Evolutionary conservation across 352 stramenopile genomes (phyloP).

Genomic region (Poterioochromonas sp.): DNA sequence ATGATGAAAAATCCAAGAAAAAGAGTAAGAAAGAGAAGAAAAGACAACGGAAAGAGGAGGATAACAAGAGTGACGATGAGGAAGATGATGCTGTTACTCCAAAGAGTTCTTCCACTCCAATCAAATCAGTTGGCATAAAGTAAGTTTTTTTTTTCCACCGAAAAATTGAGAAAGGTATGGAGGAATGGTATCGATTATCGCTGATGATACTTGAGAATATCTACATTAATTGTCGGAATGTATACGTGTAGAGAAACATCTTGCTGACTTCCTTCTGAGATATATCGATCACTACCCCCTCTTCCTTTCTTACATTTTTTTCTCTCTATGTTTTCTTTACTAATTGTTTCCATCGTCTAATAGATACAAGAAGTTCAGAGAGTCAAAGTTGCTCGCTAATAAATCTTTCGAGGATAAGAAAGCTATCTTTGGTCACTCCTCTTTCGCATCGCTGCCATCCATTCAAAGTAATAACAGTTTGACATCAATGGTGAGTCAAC

Average conservation of each 20-base stretch:
- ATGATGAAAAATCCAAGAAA: slow-evolving; percentile 3
- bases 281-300: neutral
- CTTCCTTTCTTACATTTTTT: neutral
- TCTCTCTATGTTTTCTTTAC: neutral
- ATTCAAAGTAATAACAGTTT: too few species aligned
- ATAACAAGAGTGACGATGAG: neutral
- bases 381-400: neutral
- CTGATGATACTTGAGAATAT: neutral
- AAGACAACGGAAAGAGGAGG: slow-evolving; percentile 3
- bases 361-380: neutral
- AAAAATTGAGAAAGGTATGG: neutral
- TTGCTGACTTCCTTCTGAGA: slow-evolving; percentile 7
- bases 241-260: neutral
- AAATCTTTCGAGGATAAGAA: neutral
- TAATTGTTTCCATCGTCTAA: too few species aligned
- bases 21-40: slow-evolving; percentile 30
- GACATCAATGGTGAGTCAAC: too few species aligned
- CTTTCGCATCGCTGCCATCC: too few species aligned
- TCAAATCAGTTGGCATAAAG: neutral
- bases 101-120: too few species aligned
- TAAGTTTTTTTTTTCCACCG: neutral
- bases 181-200: neutral
- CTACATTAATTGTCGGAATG: neutral
- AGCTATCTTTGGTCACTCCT: neutral
- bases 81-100: too few species aligned